phyloP scores from a whole-genome alignment of 2,329 filamentous ascomycete species.

The Cercospora canescens region DNA sequence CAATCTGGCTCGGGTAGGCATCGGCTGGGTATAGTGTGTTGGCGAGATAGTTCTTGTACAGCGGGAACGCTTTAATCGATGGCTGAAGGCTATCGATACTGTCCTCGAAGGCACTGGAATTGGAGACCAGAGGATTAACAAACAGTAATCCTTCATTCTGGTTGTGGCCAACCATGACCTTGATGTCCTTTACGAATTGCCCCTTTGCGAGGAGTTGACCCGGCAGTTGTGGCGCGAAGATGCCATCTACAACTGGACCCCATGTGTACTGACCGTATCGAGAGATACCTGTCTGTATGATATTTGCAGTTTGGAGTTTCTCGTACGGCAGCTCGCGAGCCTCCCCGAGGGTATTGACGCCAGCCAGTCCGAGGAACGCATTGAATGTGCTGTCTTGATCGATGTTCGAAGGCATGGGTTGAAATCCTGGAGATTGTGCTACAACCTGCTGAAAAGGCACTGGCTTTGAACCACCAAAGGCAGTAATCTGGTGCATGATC shows the following conservation, averaged over 20 bases:
- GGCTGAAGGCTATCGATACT: slow-evolving; percentile 34
- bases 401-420: slow-evolving; percentile 37
- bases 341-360: slow-evolving; percentile 47
- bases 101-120: slow-evolving; percentile 39
- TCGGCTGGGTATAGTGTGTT: slow-evolving; percentile 50
- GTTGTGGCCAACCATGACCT: slow-evolving; percentile 49
- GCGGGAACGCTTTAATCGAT: slow-evolving; percentile 24
- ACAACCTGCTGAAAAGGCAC: slow-evolving; percentile 50
- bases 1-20: slow-evolving; percentile 48
- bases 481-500: slow-evolving; percentile 58
- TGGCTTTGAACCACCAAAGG: slow-evolving; percentile 45
- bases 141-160: slow-evolving; percentile 48
- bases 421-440: slow-evolving; percentile 48
- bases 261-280: slow-evolving; percentile 48
- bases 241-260: slow-evolving; percentile 50
- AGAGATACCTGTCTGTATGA: slow-evolving; percentile 41
- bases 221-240: slow-evolving; percentile 51
- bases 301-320: slow-evolving; percentile 44
- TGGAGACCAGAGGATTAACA: slow-evolving; percentile 41
- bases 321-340: slow-evolving; percentile 44
- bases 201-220: slow-evolving; percentile 47
- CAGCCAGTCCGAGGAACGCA: slow-evolving; percentile 43
- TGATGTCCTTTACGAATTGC: slow-evolving; percentile 46
- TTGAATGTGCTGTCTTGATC: slow-evolving; percentile 43
- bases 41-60: slow-evolving; percentile 42